Percentiles rank a stretch among this genome's conserved stretches.
phyloP scores from a whole-genome alignment of 495 filamentous ascomycete species.

The Aspergillus haitiensis region DNA sequence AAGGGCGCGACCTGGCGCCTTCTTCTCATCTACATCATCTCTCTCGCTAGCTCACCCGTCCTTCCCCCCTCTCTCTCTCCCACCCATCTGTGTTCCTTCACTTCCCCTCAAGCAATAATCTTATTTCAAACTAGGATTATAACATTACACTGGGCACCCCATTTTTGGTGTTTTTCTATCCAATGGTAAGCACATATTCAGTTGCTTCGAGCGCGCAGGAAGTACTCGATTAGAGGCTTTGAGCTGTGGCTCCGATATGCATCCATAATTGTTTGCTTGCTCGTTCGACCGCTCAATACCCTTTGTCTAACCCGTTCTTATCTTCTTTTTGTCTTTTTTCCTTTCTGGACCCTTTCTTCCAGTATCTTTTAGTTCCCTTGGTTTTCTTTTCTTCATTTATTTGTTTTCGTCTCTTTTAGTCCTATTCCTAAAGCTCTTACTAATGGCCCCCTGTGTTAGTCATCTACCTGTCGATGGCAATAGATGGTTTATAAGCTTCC shows the following conservation, averaged over 20 bases:
- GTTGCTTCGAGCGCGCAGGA: not conserved
- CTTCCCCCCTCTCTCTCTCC: no score
- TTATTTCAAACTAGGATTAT: not conserved
- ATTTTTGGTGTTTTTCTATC: slow-evolving; percentile 14
- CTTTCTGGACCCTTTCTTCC: not conserved
- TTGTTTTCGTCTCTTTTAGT: not conserved
- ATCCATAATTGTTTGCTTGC: slow-evolving; percentile 5
- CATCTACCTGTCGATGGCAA: slow-evolving; percentile 35
- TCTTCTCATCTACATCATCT: not conserved
- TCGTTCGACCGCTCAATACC: slow-evolving; percentile 5
- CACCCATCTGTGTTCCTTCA: no score
- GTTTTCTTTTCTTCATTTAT: not conserved
- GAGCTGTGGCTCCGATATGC: slow-evolving; percentile 12
- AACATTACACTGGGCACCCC: slow-evolving; percentile 1
- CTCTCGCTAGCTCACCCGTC: not conserved
- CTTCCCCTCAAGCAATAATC: not conserved
- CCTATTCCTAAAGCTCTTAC: slow-evolving; percentile 16
- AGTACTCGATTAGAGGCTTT: slow-evolving; percentile 3
- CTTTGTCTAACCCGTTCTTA: not conserved
- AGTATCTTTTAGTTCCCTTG: no score
- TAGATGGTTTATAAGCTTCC: slow-evolving; percentile 31
- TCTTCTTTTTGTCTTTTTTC: not conserved
- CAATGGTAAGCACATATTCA: slow-evolving; percentile 26
- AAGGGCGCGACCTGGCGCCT: slow-evolving; percentile 11
- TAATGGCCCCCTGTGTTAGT: slow-evolving; percentile 27